Conservation (phyloP, 1,284 basidiomycete genomes). For the Ganoderma lingzhi region DNA sequence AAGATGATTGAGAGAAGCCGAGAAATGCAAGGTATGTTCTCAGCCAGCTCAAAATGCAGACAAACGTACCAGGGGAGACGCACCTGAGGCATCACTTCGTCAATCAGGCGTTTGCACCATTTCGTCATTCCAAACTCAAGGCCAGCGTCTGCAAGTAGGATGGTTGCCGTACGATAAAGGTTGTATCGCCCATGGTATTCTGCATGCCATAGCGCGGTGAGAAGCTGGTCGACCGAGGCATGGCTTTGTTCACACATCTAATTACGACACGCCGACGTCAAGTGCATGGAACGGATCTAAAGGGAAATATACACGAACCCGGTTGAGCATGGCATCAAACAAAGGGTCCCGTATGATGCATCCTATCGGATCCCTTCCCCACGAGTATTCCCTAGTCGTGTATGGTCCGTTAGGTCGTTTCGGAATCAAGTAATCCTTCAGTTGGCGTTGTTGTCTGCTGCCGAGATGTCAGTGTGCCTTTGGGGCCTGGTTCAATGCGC, state of each 20-base stretch:
- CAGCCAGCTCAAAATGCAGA: neutral
- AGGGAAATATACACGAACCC: slow-evolving; percentile 49
- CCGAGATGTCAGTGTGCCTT: neutral
- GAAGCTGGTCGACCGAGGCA: slow-evolving; percentile 66
- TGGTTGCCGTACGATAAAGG: slow-evolving; percentile 69
- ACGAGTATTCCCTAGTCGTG: slow-evolving; percentile 62
- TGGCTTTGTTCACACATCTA: slow-evolving; percentile 65
- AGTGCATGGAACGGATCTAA: slow-evolving; percentile 5
- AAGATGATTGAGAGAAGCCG: neutral
- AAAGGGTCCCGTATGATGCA: slow-evolving; percentile 69
- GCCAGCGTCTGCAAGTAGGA: slow-evolving; percentile 77
- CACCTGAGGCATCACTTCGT: slow-evolving; percentile 84
- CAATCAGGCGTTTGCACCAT: slow-evolving; percentile 66
- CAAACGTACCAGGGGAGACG: slow-evolving; percentile 20
- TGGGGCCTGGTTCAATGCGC: neutral
- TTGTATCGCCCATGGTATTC: slow-evolving; percentile 78
- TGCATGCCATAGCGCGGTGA: slow-evolving; percentile 78
- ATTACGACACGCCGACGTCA: neutral
- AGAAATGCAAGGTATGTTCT: neutral
- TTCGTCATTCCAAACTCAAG: slow-evolving; percentile 79
- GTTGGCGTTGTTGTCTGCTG: slow-evolving; percentile 70
- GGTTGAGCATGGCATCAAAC: slow-evolving; percentile 68
- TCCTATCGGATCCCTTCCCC: slow-evolving; percentile 41
- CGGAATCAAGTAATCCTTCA: slow-evolving; percentile 68
- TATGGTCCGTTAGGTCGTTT: slow-evolving; percentile 58